A percentile compares a stretch with the other conserved stretches of the same genome.
Conservation (phyloP, 192 early-diverging fungal genomes). For the Dimargaris verticillata region DNA sequence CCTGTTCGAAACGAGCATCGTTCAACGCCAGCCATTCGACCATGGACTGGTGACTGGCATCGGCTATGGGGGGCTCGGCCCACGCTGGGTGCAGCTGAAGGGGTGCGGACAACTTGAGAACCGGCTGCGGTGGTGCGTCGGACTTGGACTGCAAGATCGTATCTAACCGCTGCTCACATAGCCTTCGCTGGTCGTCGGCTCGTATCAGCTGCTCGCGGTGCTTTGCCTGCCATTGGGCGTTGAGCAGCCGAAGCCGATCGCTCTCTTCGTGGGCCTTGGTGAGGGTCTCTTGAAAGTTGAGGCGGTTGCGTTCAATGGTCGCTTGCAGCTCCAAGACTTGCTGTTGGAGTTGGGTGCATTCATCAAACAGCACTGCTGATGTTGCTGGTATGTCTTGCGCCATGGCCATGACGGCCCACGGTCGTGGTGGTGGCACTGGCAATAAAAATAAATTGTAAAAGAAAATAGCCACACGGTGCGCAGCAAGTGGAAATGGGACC, state of each 20-base stretch:
- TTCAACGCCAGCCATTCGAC: background rate
- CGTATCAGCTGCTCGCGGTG: background rate
- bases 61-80: too few species aligned
- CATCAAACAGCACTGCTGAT: background rate
- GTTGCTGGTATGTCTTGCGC: background rate
- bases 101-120: background rate
- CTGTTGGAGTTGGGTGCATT: background rate
- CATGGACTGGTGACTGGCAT: too few species aligned
- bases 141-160: background rate
- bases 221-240: background rate
- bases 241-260: background rate
- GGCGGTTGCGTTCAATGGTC: background rate
- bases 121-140: background rate
- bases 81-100: too few species aligned
- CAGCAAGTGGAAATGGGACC: too few species aligned
- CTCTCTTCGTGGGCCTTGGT: background rate
- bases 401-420: too few species aligned
- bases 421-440: too few species aligned
- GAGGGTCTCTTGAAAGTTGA: background rate
- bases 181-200: background rate
- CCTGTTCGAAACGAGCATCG: background rate
- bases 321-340: constrained; percentile 1
- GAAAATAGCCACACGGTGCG: too few species aligned
- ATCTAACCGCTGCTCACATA: background rate
- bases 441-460: too few species aligned